Conservation (phyloP, 176 grass and related monocot genomes). For the Phoenix roebelenii region DNA sequence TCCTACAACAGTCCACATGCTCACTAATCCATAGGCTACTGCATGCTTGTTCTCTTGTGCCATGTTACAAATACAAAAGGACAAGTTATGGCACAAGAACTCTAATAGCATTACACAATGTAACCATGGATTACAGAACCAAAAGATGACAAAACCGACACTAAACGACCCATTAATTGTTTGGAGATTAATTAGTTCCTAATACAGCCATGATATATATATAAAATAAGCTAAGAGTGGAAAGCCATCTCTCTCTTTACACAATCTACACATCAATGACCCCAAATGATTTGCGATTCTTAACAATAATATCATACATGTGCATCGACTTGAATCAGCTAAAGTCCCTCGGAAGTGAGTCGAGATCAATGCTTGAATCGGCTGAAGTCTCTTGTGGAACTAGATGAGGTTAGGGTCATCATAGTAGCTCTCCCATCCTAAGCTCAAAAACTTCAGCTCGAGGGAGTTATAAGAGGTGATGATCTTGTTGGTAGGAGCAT, state of each 20-base stretch:
- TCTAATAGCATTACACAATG: too few species aligned
- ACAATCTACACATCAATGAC: conserved; percentile 47
- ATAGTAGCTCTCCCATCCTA: conserved; percentile 80
- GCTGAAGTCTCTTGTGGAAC: conserved; percentile 59
- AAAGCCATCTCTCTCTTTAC: background rate
- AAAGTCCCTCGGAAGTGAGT: conserved; percentile 73
- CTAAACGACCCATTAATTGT: too few species aligned
- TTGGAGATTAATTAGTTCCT: too few species aligned
- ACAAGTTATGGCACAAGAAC: too few species aligned
- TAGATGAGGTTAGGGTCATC: conserved; percentile 30
- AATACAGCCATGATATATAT: too few species aligned
- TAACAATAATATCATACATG: conserved; percentile 86
- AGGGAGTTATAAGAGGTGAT: conserved; percentile 52
- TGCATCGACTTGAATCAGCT: conserved; percentile 61
- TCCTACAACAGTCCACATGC: too few species aligned
- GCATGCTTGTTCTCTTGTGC: too few species aligned
- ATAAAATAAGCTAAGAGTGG: background rate
- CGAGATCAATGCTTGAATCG: conserved; percentile 70
- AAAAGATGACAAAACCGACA: too few species aligned
- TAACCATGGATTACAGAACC: too few species aligned
- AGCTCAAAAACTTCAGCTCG: conserved; percentile 46
- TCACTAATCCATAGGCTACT: too few species aligned
- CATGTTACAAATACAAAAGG: too few species aligned
- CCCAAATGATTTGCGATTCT: conserved; percentile 61
- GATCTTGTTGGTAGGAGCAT: conserved; percentile 53